Evolutionary conservation across 495 filamentous ascomycete species (phyloP).

Genomic region (Penicillium canariense): DNA sequence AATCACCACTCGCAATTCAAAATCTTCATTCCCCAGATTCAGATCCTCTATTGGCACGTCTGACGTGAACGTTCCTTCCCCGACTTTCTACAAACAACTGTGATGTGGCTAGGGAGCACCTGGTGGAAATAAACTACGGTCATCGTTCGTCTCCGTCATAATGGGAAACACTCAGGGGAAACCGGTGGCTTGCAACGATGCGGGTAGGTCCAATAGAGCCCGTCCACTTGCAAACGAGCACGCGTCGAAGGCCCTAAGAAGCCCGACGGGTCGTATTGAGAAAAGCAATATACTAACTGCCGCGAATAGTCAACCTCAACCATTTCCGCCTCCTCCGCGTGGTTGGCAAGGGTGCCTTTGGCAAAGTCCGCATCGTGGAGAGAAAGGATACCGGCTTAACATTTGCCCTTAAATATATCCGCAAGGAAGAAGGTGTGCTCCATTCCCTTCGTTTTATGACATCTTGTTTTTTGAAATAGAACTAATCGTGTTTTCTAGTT

Average conservation of each 20-base stretch:
- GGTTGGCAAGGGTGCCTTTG: constrained; percentile 96
- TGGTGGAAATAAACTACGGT: constrained; percentile 19
- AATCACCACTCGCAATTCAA: constrained; percentile 5
- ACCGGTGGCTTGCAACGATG: constrained; percentile 85
- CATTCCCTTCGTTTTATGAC: constrained; percentile 6
- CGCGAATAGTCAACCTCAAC: constrained; percentile 79
- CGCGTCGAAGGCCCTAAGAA: neutral
- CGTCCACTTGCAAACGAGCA: neutral
- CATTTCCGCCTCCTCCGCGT: constrained; percentile 94
- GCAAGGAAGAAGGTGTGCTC: constrained; percentile 91
- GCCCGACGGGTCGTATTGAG: neutral
- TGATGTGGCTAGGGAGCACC: constrained; percentile 34
- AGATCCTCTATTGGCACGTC: neutral
- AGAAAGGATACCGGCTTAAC: constrained; percentile 91
- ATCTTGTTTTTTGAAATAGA: neutral
- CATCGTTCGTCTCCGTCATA: constrained; percentile 20
- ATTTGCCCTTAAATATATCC: constrained; percentile 96
- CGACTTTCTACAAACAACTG: constrained; percentile 22
- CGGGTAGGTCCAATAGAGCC: constrained; percentile 63
- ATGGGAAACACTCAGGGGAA: constrained; percentile 98
- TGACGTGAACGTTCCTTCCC: neutral
- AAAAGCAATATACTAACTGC: constrained; percentile 11
- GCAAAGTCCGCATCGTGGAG: constrained; percentile 97
- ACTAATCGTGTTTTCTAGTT: constrained; percentile 52
- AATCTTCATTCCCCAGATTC: neutral